Conservation (phyloP, 768 basidiomycete genomes). For the Collybiopsis luxurians region DNA sequence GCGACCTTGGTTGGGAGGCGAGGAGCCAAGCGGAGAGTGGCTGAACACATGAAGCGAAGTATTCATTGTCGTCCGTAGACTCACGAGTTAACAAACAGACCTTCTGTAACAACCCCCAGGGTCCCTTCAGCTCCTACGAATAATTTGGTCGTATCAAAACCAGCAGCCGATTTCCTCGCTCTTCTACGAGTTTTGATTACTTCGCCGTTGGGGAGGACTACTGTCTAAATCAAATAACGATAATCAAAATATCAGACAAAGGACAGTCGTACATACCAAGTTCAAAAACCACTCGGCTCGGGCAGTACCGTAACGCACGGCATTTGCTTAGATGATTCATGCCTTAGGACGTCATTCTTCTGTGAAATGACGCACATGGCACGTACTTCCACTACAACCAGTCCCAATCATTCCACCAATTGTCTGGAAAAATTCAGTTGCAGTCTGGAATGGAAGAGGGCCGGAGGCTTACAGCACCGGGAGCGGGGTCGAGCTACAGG, state of each 20-base stretch:
- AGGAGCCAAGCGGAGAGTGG: slow-evolving; percentile 80
- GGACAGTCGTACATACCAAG: slow-evolving; percentile 42
- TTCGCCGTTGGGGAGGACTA: slow-evolving; percentile 80
- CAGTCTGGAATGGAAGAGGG: neutral
- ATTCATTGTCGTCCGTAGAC: neutral
- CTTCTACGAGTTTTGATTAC: slow-evolving; percentile 83
- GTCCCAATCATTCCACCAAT: slow-evolving; percentile 91
- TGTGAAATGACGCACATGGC: neutral
- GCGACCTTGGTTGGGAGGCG: slow-evolving; percentile 81
- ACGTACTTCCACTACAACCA: slow-evolving; percentile 80
- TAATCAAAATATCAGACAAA: neutral
- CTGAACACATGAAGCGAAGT: slow-evolving; percentile 32
- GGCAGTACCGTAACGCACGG: slow-evolving; percentile 85
- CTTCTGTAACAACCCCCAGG: slow-evolving; percentile 86
- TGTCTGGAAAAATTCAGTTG: slow-evolving; percentile 38
- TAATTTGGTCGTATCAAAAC: slow-evolving; percentile 83
- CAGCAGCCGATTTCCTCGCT: slow-evolving; percentile 82
- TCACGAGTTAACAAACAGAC: slow-evolving; percentile 28
- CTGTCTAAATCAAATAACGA: too few relatives aligned
- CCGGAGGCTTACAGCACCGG: slow-evolving; percentile 53
- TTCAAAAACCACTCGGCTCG: slow-evolving; percentile 88
- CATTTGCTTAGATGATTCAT: slow-evolving; percentile 53
- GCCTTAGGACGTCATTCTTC: neutral
- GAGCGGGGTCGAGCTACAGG: slow-evolving; percentile 65
- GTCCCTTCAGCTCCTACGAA: slow-evolving; percentile 93